Base-by-base conservation (phyloP, 2,329 filamentous ascomycete genomes). In the Claviceps sp. region DNA sequence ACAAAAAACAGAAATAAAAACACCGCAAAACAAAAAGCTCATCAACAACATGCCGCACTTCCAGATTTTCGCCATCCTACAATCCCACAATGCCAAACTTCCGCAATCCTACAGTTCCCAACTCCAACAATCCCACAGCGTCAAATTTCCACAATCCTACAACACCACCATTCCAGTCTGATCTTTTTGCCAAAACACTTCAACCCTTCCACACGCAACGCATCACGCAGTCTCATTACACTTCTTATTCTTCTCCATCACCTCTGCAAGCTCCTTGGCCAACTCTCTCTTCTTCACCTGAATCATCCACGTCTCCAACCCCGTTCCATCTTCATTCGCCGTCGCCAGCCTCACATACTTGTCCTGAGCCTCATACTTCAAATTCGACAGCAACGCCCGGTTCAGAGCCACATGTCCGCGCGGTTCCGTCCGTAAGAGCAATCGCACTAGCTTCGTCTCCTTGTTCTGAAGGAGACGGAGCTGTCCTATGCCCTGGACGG, bases 361-460 rank as follows among this genome's bases (percentile, higher is more conserved):
- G 11, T 72, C 71, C 30, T 76, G 73, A 6, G 74, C 70, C 60
- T 77, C 78, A 70, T 89, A 90, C 5, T 73, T 72, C 50, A 82
- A 68, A n/a, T 75, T 70, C 2, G 79, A 70, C 38, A 87, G 67
- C 48, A 90, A 66, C 19, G 73, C 67, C 58, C 83, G 79, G 68
- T 94, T 94, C 60, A 94, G 70, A 3, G 85, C 77, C 47, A 91
- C 73, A 41, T 84, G 78, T 16, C 88, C 88, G 56, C 82, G 77
- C 0, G 87, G 86, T 57, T 89, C 85, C n/a, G 80, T 80, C 48
- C 88, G 81, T 56, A 90, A 69, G 19, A 94, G 69, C 46, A 93
- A 70, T 42, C 88, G 80, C 4, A 82, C 77, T 30, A 76, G 74
- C 19, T 78, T 80, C 0, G 81, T 87, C 16, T 75, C 74, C 64